phyloP scores from a whole-genome alignment of 495 filamentous ascomycete species.

The Aspergillus indologenus region DNA sequence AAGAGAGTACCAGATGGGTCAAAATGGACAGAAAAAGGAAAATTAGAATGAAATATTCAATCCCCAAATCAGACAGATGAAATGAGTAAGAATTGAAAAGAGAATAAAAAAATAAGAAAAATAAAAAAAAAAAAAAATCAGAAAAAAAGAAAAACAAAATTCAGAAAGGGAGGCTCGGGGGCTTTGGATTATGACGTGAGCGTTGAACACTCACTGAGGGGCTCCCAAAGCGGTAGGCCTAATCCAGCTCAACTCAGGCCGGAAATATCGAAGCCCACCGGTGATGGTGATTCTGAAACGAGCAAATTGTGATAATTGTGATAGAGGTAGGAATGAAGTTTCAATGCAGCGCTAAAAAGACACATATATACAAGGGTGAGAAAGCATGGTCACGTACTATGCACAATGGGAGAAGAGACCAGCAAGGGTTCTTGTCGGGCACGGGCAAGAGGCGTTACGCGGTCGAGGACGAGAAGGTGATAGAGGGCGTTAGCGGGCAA shows the following conservation, averaged over 20 bases:
- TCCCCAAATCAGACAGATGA: not conserved
- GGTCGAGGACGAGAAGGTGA: slow-evolving; percentile 10
- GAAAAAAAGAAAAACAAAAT: slow-evolving; percentile 14
- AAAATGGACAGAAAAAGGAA: slow-evolving; percentile 18
- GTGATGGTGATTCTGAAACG: not conserved
- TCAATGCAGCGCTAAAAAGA: not conserved
- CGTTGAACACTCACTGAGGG: slow-evolving; percentile 11
- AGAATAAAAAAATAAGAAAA: slow-evolving; percentile 18
- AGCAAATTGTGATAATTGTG: not conserved
- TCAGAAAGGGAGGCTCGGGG: slow-evolving; percentile 28
- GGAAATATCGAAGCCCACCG: not conserved
- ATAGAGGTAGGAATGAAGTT: not conserved
- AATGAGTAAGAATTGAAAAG: slow-evolving; percentile 13
- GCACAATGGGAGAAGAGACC: slow-evolving; percentile 5
- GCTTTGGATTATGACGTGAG: slow-evolving; percentile 37
- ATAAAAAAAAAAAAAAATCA: slow-evolving; percentile 14
- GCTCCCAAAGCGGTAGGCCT: slow-evolving; percentile 1
- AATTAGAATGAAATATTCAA: slow-evolving; percentile 11
- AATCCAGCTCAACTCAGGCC: not conserved
- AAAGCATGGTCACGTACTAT: not conserved
- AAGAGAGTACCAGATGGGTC: slow-evolving; percentile 12
- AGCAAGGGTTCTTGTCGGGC: not conserved
- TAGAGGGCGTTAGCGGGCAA: slow-evolving; percentile 18
- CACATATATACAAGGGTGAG: not conserved
- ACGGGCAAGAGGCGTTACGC: slow-evolving; percentile 2